Evolutionary conservation across 2,329 filamentous ascomycete genomes (phyloP).

Genomic region (Claviceps cyperi): DNA sequence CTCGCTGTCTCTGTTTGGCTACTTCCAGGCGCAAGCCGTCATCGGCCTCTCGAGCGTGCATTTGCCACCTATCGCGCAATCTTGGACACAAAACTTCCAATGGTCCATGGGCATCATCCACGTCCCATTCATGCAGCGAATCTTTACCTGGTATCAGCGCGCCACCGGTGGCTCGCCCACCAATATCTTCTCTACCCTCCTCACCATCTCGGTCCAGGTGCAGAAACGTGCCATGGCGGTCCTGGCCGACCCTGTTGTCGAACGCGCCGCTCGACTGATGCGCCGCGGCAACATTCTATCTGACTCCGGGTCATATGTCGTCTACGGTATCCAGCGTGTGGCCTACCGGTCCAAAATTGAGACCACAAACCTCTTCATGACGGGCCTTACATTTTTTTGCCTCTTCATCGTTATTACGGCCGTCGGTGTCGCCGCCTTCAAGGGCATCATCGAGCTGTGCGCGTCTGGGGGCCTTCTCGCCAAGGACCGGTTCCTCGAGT

Average conservation of each 20-base stretch:
- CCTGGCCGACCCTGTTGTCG: conserved; percentile 26
- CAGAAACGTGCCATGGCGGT: conserved; percentile 42
- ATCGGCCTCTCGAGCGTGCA: conserved; percentile 68
- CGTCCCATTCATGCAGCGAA: conserved; percentile 65
- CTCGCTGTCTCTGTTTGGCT: conserved; percentile 77
- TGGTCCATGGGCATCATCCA: conserved; percentile 95
- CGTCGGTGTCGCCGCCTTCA: conserved; percentile 61
- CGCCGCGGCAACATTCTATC: conserved; percentile 38
- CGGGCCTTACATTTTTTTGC: conserved; percentile 75
- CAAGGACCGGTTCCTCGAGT: conserved; percentile 74
- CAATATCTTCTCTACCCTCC: conserved; percentile 60
- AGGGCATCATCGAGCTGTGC: conserved; percentile 61
- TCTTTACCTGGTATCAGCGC: conserved; percentile 90
- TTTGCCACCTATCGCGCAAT: conserved; percentile 71
- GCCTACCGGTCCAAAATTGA: conserved; percentile 77
- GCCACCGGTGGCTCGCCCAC: conserved; percentile 75
- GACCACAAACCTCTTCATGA: conserved; percentile 83
- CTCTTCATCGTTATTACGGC: conserved; percentile 65
- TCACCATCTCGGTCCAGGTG: conserved; percentile 66
- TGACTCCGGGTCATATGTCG: conserved; percentile 39
- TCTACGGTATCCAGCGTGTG: conserved; percentile 76
- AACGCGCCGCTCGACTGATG: conserved; percentile 13
- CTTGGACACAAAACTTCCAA: conserved; percentile 94
- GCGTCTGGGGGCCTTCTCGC: conserved; percentile 65
- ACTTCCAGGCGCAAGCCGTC: conserved; percentile 87